Conservation (phyloP, 1,139 yeast species). For the Magnusiomyces tetraspermus region DNA sequence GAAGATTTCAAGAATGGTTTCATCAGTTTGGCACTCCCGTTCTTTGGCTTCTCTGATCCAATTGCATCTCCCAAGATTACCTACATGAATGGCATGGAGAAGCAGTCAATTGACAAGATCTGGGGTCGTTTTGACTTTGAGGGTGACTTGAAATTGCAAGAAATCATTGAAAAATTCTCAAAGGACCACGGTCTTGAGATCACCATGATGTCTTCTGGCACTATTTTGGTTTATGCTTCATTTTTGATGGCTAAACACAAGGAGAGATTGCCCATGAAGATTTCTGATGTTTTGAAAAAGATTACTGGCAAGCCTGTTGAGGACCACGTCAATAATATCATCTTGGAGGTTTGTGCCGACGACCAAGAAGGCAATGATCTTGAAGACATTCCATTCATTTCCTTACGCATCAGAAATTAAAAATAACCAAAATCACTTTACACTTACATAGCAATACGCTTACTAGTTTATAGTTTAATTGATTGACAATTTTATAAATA, state of each 20-base stretch:
- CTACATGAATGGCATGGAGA: slow-evolving; percentile 39
- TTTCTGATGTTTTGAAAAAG: slow-evolving; percentile 66
- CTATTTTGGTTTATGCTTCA: slow-evolving; percentile 79
- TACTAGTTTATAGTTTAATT: too few species aligned
- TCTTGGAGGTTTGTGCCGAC: slow-evolving; percentile 86
- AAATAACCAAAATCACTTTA: slow-evolving; percentile 21
- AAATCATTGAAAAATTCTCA: slow-evolving; percentile 66
- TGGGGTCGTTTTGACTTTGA: slow-evolving; percentile 90
- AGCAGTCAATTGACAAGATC: slow-evolving; percentile 69
- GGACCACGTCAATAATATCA: slow-evolving; percentile 62
- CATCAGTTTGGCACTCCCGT: slow-evolving; percentile 87
- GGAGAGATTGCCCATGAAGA: slow-evolving; percentile 58
- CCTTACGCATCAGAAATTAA: slow-evolving; percentile 33
- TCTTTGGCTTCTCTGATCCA: slow-evolving; percentile 95
- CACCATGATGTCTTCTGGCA: slow-evolving; percentile 87
- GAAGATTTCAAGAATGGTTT: slow-evolving; percentile 94
- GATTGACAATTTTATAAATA: too few species aligned
- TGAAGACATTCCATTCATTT: slow-evolving; percentile 78
- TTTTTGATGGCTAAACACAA: slow-evolving; percentile 90
- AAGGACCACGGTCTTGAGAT: slow-evolving; percentile 76
- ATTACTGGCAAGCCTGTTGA: slow-evolving; percentile 81
- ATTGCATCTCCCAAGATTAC: slow-evolving; percentile 72
- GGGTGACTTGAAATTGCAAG: slow-evolving; percentile 70
- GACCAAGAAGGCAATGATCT: slow-evolving; percentile 91
- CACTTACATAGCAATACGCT: too few species aligned